These are phyloP conservation scores for Sporothrix pseudoabietina DNA, from an alignment of 2,329 filamentous ascomycete genomes.

Conservation along the genomic window DNA sequence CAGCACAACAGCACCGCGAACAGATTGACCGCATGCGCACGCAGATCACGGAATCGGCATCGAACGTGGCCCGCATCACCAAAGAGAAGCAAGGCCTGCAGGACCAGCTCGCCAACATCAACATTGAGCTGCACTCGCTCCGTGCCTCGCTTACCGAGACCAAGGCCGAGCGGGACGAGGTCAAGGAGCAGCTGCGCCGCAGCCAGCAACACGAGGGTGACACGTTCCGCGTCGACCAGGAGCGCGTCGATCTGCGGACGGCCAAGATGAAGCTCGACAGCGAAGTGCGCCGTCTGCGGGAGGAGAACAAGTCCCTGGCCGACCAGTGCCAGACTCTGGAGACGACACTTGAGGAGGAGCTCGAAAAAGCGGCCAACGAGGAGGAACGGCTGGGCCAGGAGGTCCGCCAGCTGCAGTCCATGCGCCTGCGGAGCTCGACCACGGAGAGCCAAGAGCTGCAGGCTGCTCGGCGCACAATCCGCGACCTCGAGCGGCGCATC, in stretches of 20 bases:
- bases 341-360: slow-evolving; percentile 64
- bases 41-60: slow-evolving; percentile 60
- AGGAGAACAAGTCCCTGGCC: slow-evolving; percentile 61
- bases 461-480: slow-evolving; percentile 63
- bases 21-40: slow-evolving; percentile 57
- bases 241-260: slow-evolving; percentile 68
- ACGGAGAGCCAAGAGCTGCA: slow-evolving; percentile 57
- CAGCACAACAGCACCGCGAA: slow-evolving; percentile 43
- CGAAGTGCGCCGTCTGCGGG: slow-evolving; percentile 65
- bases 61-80: slow-evolving; percentile 52
- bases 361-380: slow-evolving; percentile 66
- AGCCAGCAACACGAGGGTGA: slow-evolving; percentile 59
- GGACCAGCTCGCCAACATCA: slow-evolving; percentile 62
- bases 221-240: slow-evolving; percentile 64
- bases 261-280: slow-evolving; percentile 68
- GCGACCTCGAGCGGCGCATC: slow-evolving; percentile 65
- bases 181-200: slow-evolving; percentile 62
- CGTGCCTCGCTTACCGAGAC: slow-evolving; percentile 59
- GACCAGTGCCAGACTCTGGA: slow-evolving; percentile 63
- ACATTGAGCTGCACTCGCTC: slow-evolving; percentile 62
- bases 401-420: slow-evolving; percentile 54
- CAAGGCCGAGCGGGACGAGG: slow-evolving; percentile 67
- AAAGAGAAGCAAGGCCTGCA: slow-evolving; percentile 66
- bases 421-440: slow-evolving; percentile 47
- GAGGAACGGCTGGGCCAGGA: slow-evolving; percentile 63